Percentiles rank a stretch among this genome's conserved stretches.
Evolutionary conservation across 495 filamentous ascomycete genomes (phyloP).

Genomic region (Chaetomium fimeti): DNA sequence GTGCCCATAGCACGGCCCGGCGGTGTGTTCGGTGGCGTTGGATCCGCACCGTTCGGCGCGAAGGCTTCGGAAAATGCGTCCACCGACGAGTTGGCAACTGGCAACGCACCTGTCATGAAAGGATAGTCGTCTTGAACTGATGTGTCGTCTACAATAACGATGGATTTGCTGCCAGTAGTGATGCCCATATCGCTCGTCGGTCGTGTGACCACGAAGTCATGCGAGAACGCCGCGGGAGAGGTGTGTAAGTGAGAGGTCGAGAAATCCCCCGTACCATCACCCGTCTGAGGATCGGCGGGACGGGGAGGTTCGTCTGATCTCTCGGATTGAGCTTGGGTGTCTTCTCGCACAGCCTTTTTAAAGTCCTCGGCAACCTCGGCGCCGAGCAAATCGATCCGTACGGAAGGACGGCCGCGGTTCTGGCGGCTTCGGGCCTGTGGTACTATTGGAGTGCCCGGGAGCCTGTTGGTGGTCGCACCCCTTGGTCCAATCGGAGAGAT

Average conservation of each 20-base stretch:
- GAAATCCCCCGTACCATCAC: conserved; percentile 36
- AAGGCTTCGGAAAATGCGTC: conserved; percentile 52
- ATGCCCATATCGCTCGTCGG: conserved; percentile 54
- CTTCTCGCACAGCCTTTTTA: conserved; percentile 61
- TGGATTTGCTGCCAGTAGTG: conserved; percentile 77
- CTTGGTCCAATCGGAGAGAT: conserved; percentile 52
- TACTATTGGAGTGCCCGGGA: conserved; percentile 55
- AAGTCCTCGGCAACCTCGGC: conserved; percentile 74
- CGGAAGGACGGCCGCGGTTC: conserved; percentile 44
- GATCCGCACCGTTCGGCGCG: conserved; percentile 43
- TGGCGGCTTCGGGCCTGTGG: conserved; percentile 51
- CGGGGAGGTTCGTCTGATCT: conserved; percentile 26
- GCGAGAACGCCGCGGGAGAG: conserved; percentile 23
- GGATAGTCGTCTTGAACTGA: conserved; percentile 41
- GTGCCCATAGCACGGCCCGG: conserved; percentile 44
- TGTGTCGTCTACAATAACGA: conserved; percentile 82
- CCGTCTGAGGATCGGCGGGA: conserved; percentile 16
- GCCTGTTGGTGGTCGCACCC: conserved; percentile 50
- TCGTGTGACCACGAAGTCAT: conserved; percentile 27
- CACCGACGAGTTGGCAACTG: conserved; percentile 45
- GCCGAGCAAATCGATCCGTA: conserved; percentile 73
- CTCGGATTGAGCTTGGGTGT: conserved; percentile 48
- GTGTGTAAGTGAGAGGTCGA: conserved; percentile 42
- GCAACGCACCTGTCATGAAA: conserved; percentile 49
- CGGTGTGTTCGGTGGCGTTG: conserved; percentile 56